Percentiles rank a stretch among this genome's conserved stretches.
phyloP scores from a whole-genome alignment of 257 asterid genomes.

The Solanum okadae region DNA sequence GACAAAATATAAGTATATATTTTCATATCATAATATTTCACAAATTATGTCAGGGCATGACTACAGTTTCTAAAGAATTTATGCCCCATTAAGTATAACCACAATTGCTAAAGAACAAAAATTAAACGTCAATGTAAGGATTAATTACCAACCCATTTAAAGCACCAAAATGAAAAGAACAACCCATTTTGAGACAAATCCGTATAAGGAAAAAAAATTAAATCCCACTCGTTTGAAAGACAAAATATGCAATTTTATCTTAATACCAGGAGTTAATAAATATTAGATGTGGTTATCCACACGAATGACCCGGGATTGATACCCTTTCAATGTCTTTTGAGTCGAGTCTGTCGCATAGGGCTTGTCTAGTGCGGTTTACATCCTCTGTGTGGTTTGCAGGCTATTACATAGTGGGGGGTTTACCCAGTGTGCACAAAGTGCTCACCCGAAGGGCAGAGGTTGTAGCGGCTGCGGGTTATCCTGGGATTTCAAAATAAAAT shows the following conservation, averaged over 20 bases:
- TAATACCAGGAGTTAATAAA: background rate
- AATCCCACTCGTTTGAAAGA: background rate
- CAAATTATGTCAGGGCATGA: background rate
- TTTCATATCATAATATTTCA: background rate
- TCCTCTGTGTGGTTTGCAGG: no score
- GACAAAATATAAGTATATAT: background rate
- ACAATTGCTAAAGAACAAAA: background rate
- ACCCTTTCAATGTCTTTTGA: no score
- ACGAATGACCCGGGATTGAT: no score
- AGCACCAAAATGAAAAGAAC: background rate
- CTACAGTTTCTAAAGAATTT: no score
- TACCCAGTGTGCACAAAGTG: no score
- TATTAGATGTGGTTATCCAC: no score
- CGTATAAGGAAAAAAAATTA: no score
- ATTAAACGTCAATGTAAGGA: background rate
- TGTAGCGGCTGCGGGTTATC: no score
- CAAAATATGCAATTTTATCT: background rate
- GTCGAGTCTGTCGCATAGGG: no score
- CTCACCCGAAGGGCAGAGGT: no score
- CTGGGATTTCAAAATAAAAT: rapidly evolving
- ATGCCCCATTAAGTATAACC: background rate
- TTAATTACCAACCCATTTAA: background rate
- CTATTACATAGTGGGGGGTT: no score
- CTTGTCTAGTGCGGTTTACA: no score
- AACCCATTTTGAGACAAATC: background rate